These are phyloP conservation scores for Cystobasidium ongulense DNA, from an alignment of 768 basidiomycete species.

Conservation along the genomic window DNA sequence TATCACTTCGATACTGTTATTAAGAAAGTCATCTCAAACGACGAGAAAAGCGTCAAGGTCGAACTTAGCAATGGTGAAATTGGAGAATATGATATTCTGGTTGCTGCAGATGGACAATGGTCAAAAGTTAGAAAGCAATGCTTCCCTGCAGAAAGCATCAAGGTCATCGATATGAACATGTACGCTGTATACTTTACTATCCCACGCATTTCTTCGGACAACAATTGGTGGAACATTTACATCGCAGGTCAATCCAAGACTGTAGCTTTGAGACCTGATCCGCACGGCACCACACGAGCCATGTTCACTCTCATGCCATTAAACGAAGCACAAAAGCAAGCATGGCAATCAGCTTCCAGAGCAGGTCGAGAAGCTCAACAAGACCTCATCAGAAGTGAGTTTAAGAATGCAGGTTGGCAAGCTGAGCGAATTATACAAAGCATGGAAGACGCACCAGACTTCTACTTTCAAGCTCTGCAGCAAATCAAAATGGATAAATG, in stretches of 20 bases:
- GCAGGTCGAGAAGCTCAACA: conserved; percentile 29
- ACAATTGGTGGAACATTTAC: conserved; percentile 35
- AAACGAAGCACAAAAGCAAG: not conserved
- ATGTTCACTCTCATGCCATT: conserved; percentile 25
- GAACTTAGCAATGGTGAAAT: conserved; percentile 37
- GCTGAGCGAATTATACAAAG: conserved; percentile 34
- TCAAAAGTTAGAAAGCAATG: conserved; percentile 33
- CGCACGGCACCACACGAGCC: conserved; percentile 29
- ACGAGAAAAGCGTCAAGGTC: conserved; percentile 36
- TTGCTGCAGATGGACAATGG: conserved; percentile 41
- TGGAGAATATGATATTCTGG: conserved; percentile 38
- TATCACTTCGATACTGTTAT: conserved; percentile 38
- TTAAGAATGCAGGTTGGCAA: conserved; percentile 36
- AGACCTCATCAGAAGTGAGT: conserved; percentile 12
- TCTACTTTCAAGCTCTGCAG: conserved; percentile 36
- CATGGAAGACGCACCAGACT: conserved; percentile 36
- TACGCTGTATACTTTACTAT: conserved; percentile 36
- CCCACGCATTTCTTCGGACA: conserved; percentile 23
- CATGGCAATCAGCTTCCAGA: conserved; percentile 19
- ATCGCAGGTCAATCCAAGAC: not conserved
- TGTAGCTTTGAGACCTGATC: conserved; percentile 33
- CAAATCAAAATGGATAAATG: conserved; percentile 34
- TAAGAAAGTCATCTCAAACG: conserved; percentile 32
- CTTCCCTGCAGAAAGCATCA: conserved; percentile 31
- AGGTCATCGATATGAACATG: not conserved